These are phyloP conservation scores for Murraya koenigii DNA, from an alignment of 345 rosid species.

Conservation along the genomic window DNA sequence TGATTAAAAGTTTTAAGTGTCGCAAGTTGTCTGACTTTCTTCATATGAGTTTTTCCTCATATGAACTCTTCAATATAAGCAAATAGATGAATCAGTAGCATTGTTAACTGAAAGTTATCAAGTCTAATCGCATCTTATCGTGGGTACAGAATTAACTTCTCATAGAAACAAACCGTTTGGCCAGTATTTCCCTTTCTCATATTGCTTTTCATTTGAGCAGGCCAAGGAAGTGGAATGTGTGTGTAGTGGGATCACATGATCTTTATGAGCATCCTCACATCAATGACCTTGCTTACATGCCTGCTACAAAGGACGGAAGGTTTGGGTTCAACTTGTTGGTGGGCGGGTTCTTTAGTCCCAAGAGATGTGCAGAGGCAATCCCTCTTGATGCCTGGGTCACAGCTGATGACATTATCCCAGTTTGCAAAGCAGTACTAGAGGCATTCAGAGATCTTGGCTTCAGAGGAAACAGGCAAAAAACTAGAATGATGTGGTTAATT, in stretches of 20 bases:
- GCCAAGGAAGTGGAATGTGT: constrained; percentile 97
- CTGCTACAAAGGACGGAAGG: constrained; percentile 67
- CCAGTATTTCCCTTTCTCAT: too few relatives aligned
- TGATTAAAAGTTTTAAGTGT: too few relatives aligned
- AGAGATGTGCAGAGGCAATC: constrained; percentile 83
- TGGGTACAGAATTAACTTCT: too few relatives aligned
- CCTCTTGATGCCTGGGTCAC: constrained; percentile 97
- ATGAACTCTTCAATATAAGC: too few relatives aligned
- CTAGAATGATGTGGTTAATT: constrained; percentile 98
- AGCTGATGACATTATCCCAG: constrained; percentile 64
- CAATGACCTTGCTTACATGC: constrained; percentile 96
- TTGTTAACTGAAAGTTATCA: too few relatives aligned
- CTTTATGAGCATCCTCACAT: constrained; percentile 98
- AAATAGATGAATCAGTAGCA: too few relatives aligned
- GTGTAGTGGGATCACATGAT: constrained; percentile 92
- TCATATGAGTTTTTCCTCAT: too few relatives aligned
- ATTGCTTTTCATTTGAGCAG: constrained; percentile 29
- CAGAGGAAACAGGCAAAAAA: constrained; percentile 87
- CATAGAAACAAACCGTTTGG: too few relatives aligned
- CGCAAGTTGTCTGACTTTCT: too few relatives aligned
- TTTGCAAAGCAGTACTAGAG: constrained; percentile 78
- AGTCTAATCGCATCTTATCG: too few relatives aligned
- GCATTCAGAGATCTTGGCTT: constrained; percentile 86
- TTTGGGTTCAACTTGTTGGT: constrained; percentile 91
- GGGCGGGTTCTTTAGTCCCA: constrained; percentile 94